phyloP scores from a whole-genome alignment of 2,329 filamentous ascomycete genomes.

The Aspergillus sp. region DNA sequence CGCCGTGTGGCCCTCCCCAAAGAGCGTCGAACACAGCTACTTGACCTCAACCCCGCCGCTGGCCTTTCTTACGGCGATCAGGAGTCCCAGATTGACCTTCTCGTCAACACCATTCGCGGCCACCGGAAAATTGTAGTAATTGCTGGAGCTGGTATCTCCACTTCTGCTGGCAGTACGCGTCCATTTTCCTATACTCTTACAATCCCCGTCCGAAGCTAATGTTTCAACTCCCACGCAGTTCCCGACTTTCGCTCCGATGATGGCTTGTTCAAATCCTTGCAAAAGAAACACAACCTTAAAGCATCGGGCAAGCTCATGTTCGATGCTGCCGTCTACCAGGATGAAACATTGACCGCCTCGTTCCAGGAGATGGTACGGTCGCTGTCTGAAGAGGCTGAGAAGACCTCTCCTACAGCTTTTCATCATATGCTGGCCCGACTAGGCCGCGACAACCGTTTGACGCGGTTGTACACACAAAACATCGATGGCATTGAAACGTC shows the following conservation, averaged over 20 bases:
- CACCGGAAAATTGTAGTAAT: constrained; percentile 97
- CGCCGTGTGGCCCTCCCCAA: constrained; percentile 62
- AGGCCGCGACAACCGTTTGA: constrained; percentile 78
- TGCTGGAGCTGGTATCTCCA: constrained; percentile 94
- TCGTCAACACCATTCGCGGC: constrained; percentile 74
- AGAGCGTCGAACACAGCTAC: constrained; percentile 75
- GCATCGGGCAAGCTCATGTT: constrained; percentile 93
- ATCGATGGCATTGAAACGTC: constrained; percentile 92
- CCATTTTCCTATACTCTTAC: constrained; percentile 14
- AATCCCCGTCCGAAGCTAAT: not conserved
- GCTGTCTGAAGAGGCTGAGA: constrained; percentile 74
- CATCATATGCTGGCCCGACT: constrained; percentile 92
- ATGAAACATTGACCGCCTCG: constrained; percentile 80
- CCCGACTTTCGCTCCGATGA: constrained; percentile 93
- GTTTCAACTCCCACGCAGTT: constrained; percentile 51
- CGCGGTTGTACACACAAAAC: constrained; percentile 94
- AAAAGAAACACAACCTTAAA: constrained; percentile 85
- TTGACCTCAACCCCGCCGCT: constrained; percentile 61
- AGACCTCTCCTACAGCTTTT: constrained; percentile 80
- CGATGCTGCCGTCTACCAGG: constrained; percentile 95
- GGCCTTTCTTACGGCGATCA: constrained; percentile 49
- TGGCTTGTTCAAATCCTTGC: constrained; percentile 83
- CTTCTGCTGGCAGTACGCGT: constrained; percentile 82
- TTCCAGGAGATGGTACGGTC: constrained; percentile 97
- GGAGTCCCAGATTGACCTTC: constrained; percentile 62